phyloP scores from a whole-genome alignment of 345 rosid species.

The Eucalyptus sideroxylon region DNA sequence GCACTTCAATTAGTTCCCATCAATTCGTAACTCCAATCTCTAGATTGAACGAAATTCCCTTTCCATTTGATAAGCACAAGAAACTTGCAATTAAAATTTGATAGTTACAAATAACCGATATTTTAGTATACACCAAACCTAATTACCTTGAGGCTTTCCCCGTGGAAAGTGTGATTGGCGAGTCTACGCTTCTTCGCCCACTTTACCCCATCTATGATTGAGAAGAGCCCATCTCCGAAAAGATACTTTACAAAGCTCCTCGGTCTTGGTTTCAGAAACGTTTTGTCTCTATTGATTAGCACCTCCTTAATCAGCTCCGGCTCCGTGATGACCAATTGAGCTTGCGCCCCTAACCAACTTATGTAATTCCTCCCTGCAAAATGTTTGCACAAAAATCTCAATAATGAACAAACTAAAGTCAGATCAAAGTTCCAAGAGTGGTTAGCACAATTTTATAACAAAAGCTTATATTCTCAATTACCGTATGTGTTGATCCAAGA shows the following conservation, averaged over 20 bases:
- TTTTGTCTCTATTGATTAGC: neutral
- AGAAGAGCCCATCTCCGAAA: conserved; percentile 15
- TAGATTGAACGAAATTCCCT: neutral
- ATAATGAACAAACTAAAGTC: neutral
- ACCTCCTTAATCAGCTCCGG: neutral
- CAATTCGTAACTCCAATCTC: neutral
- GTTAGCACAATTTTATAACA: neutral
- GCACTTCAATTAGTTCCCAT: neutral
- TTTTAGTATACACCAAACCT: neutral
- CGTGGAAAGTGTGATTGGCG: conserved; percentile 3
- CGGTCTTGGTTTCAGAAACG: neutral
- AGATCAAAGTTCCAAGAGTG: neutral
- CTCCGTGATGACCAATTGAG: neutral
- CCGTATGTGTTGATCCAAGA: neutral
- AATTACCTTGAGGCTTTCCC: conserved; percentile 10
- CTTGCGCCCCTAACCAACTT: neutral
- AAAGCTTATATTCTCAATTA: neutral
- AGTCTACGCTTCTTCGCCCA: conserved; percentile 19
- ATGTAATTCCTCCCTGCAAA: neutral
- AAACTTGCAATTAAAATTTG: too few species aligned
- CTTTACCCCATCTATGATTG: conserved; percentile 1
- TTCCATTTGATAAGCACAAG: too few species aligned
- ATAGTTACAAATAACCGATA: too few species aligned
- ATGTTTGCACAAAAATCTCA: neutral
- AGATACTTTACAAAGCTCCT: neutral